A percentile compares a stretch with the other conserved stretches of the same genome.
phyloP scores from a whole-genome alignment of 345 rosid genomes.

The Arabidopsis suecica region DNA sequence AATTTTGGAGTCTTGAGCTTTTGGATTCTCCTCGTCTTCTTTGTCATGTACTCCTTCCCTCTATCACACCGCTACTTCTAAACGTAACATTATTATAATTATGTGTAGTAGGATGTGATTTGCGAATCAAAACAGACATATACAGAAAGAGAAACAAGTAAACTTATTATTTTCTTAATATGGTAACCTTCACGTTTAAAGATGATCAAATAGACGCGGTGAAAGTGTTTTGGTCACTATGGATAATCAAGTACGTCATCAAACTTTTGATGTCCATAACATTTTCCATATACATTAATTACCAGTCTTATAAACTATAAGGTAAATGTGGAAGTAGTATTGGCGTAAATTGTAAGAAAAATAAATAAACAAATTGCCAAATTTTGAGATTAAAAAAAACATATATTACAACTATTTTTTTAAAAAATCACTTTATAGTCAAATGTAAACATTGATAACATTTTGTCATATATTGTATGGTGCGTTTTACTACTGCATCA shows the following conservation, averaged over 20 bases:
- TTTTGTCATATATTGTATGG: background rate
- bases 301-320: background rate
- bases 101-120: background rate
- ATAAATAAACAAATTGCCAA: background rate
- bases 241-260: background rate
- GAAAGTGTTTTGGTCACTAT: background rate
- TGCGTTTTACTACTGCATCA: background rate
- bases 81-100: background rate
- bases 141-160: background rate
- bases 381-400: background rate
- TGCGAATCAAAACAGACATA: background rate
- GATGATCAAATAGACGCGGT: background rate
- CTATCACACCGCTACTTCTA: background rate
- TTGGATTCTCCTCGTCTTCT: no score
- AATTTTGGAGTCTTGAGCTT: no score
- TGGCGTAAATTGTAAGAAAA: background rate
- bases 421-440: background rate
- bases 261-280: background rate
- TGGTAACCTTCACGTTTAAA: background rate
- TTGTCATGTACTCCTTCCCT: no score
- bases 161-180: background rate
- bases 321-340: background rate
- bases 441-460: background rate
- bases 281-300: background rate
- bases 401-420: background rate